Evolutionary conservation across 305 asterid genomes (phyloP), one percentile per base, ranked within the genome.

Genomic region (Solanum chacoense): DNA sequence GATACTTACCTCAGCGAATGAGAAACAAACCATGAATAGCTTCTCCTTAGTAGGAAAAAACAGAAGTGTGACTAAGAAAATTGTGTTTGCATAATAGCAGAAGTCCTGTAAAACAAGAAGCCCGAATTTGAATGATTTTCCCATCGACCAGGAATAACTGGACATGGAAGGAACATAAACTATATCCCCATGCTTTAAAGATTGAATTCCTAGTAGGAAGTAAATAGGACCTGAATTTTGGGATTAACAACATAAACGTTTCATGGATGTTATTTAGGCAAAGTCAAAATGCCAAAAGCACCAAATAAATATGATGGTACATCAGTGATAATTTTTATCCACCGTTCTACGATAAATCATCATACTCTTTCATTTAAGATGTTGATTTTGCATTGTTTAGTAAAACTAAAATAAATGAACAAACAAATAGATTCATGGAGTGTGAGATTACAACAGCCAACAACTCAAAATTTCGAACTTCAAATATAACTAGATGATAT

Each of bases 1-100:
- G 63, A 77, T 84, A 88, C 88, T 89, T 89, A 97, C 99, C 99
- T 98, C 99, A 14, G 99, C 99, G 89, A 98, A 98, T 28, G 99
- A 95, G 94, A 96, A 96, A 95, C 98, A 96, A 90, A 95, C 96
- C 99, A 97, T 95, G 95, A 97, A 97, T 77, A 96, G 93, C 90
- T 95, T 97, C 93, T 96, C 99, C 38, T 95, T 93, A 92, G 83
- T 94, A 7, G 99, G 99, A 88, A 90, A 97, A 90, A 93, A 93
- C 89, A 95, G 93, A 91, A 98, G 94, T 95, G 94, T 94, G 93
- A 96, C 87, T 93, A 98, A 63, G 92, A 94, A 95, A 86, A 98
- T 94, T 11, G 98, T 96, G 88, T 98, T 98, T 88, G 99, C 99
- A 91, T 95, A 98, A 89, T 98, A 98, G 91, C 99, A 98, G 88